Conservation (phyloP, 768 basidiomycete genomes). For the Leucosporidium creatinivorum region DNA sequence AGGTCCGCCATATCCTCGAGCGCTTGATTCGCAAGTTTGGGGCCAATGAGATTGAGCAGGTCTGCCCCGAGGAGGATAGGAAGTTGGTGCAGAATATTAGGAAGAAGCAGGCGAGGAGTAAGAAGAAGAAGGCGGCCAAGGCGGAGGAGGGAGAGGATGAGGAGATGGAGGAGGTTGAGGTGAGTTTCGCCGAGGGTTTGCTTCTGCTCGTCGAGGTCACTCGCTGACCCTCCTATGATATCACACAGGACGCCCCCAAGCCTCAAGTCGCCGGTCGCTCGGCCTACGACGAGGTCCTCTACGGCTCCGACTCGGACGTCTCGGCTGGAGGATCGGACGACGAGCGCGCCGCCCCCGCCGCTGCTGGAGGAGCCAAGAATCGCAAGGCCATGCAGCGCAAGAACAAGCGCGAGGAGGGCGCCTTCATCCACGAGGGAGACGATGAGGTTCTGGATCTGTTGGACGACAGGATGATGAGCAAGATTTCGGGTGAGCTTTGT, state of each 20-base stretch:
- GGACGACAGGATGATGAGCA: constrained; percentile 52
- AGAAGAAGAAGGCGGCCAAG: constrained; percentile 67
- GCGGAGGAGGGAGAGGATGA: constrained; percentile 51
- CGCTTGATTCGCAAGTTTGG: constrained; percentile 85
- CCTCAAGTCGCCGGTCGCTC: constrained; percentile 59
- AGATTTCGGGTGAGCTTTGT: constrained; percentile 41
- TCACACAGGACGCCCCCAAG: constrained; percentile 44
- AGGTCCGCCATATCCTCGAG: constrained; percentile 95
- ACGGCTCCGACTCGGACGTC: constrained; percentile 89
- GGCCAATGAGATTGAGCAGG: constrained; percentile 65
- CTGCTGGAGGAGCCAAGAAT: constrained; percentile 47
- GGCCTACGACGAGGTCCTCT: constrained; percentile 94
- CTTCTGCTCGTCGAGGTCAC: not conserved
- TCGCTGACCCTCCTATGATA: constrained; percentile 1
- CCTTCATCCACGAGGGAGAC: constrained; percentile 73
- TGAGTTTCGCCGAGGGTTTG: not conserved
- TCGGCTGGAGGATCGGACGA: constrained; percentile 49
- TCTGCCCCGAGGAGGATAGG: constrained; percentile 67
- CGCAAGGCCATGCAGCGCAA: constrained; percentile 47
- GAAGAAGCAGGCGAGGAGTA: constrained; percentile 88
- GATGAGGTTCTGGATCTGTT: constrained; percentile 94
- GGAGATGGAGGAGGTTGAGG: constrained; percentile 46
- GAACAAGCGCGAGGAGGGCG: constrained; percentile 46
- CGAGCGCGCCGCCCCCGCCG: constrained; percentile 31
- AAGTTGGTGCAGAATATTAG: constrained; percentile 91